Evolutionary conservation across 202 grass and related monocot genomes (phyloP), one percentile per base, ranked within the genome.

Genomic region (Panicum virgatum): DNA sequence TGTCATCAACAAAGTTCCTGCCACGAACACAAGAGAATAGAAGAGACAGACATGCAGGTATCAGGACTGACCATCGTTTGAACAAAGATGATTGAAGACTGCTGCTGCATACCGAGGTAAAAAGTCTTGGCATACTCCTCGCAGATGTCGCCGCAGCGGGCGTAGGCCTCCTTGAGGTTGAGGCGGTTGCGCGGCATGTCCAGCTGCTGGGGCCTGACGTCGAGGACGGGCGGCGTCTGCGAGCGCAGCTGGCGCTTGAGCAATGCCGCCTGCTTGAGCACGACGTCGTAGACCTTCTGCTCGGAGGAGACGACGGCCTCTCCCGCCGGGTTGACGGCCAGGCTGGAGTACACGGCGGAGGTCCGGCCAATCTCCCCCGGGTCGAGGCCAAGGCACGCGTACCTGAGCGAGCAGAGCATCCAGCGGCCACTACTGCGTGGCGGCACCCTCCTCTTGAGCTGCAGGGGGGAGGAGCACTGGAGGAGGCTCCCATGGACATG

Each of bases 61-160:
- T n/a, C n/a, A n/a, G n/a, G n/a, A n/a, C n/a, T n/a, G n/a, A n/a
- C n/a, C n/a, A n/a, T n/a, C n/a, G n/a, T n/a, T n/a, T n/a, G n/a
- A n/a, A n/a, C n/a, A n/a, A n/a, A n/a, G n/a, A n/a, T n/a, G n/a
- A 45, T 12, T 45, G 9, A 45, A 45, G 44, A 12, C 9, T 40
- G 39, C 39, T 40, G 12, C 3, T n/a, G n/a, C n/a, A n/a, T 68
- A 98, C 95, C 95, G 46, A 98, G 89, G 88, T 95, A 98, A 62
- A 98, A 98, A 0, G 96, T 98, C 90, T 98, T 95, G 73, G 96
- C 96, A 14, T 98, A 95, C 83, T 98, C 96, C 86, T 84, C 80
- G 52, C 96, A 98, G 54, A 98, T 94, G 46, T 98, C 85, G 16
- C 96, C 80, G 63, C 96, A 95, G 15, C 92, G 90, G 52, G 26